Evolutionary conservation across 805 yeast genomes (phyloP).

Genomic region (Starmerella stigmatis): DNA sequence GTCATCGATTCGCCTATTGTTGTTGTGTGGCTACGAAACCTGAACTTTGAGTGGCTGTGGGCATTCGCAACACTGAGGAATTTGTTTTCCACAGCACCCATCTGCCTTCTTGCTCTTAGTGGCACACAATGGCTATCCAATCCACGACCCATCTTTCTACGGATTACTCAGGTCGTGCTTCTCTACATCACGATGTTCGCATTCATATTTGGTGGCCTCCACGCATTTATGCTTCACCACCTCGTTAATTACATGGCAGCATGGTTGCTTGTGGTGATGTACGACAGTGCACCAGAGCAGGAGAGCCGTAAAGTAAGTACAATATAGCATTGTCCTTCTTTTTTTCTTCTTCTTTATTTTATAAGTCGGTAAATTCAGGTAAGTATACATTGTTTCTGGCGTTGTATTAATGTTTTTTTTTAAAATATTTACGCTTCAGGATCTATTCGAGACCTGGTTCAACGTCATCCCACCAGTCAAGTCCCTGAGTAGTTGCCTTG

Average conservation of each 20-base stretch:
- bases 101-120: constrained; percentile 6
- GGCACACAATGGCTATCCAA: constrained; percentile 29
- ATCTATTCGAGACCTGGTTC: constrained; percentile 26
- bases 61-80: constrained; percentile 79
- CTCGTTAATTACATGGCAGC: constrained; percentile 43
- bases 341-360: no score
- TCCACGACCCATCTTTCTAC: constrained; percentile 27
- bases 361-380: not conserved
- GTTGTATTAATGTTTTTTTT: not conserved
- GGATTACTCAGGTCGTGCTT: constrained; percentile 32
- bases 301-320: not conserved
- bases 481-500: constrained; percentile 81
- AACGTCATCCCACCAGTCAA: constrained; percentile 87
- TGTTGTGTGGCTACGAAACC: constrained; percentile 66
- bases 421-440: not conserved
- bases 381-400: no score
- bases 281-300: constrained; percentile 1
- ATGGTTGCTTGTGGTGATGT: constrained; percentile 17
- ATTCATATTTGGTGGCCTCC: constrained; percentile 64
- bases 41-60: constrained; percentile 65
- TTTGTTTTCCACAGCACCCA: constrained; percentile 59
- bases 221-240: constrained; percentile 71
- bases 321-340: not conserved
- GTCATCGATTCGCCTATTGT: constrained; percentile 71
- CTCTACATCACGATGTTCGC: constrained; percentile 49